Evolutionary conservation across 2,329 filamentous ascomycete genomes (phyloP).

Genomic region (Arthrocladium fulminans): DNA sequence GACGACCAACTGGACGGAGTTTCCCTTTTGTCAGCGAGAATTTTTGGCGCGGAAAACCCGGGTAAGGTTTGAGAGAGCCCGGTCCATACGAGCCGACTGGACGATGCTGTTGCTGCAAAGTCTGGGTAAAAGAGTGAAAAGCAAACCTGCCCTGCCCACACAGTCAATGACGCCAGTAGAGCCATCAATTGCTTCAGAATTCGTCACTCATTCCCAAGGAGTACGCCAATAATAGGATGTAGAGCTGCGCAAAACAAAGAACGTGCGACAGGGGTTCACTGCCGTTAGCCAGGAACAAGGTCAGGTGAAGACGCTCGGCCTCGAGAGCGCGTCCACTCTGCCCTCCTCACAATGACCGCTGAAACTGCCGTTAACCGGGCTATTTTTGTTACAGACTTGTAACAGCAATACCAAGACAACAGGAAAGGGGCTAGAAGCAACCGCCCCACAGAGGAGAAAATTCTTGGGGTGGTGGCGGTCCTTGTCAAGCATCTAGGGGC

Average conservation of each 20-base stretch:
- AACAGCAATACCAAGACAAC: too few relatives aligned
- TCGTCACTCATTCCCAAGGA: neutral
- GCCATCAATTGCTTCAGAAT: too few relatives aligned
- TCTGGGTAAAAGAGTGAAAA: too few relatives aligned
- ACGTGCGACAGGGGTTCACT: neutral
- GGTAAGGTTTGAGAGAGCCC: too few relatives aligned
- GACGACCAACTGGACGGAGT: too few relatives aligned
- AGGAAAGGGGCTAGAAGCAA: neutral
- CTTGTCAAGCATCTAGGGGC: neutral
- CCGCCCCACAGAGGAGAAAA: neutral
- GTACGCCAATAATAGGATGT: neutral
- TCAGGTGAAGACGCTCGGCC: neutral
- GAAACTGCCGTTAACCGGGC: neutral
- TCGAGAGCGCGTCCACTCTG: neutral
- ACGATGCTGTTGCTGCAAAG: too few relatives aligned
- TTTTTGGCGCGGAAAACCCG: too few relatives aligned
- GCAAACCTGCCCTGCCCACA: too few relatives aligned
- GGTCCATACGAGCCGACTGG: too few relatives aligned
- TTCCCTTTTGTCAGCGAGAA: too few relatives aligned
- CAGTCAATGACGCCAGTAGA: too few relatives aligned
- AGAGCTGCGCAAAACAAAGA: neutral
- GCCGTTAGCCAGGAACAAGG: conserved; percentile 5
- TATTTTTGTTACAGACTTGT: neutral
- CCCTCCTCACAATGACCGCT: neutral
- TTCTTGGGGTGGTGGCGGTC: too few relatives aligned